phyloP scores from a whole-genome alignment of 495 filamentous ascomycete species.

The Melanomma pulvis-pyrius region DNA sequence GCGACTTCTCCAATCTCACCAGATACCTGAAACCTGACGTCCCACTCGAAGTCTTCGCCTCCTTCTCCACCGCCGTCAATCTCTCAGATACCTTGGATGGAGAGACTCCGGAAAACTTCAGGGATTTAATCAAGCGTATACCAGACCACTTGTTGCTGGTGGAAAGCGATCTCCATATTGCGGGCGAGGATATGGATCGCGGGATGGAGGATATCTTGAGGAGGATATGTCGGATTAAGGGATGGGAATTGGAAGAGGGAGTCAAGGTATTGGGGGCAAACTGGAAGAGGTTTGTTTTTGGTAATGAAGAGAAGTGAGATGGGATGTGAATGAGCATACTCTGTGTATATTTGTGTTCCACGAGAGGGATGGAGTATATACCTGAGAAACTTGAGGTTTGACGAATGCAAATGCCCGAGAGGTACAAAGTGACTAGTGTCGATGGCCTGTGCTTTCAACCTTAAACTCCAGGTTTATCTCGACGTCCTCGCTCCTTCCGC shows the following conservation, averaged over 20 bases:
- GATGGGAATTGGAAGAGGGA: conserved; percentile 75
- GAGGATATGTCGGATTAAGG: conserved; percentile 74
- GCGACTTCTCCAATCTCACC: conserved; percentile 70
- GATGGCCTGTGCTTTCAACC: no score
- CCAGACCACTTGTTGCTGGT: conserved; percentile 79
- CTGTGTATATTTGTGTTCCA: no score
- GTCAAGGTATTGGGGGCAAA: conserved; percentile 70
- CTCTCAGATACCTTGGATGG: conserved; percentile 54
- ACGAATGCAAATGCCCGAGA: no score
- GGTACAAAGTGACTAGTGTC: no score
- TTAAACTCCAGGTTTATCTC: no score
- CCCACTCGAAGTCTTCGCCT: conserved; percentile 81
- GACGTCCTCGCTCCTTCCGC: no score
- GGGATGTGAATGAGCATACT: no score
- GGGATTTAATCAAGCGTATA: conserved; percentile 69
- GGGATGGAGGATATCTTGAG: conserved; percentile 72
- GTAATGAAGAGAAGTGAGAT: no score
- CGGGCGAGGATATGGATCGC: conserved; percentile 80
- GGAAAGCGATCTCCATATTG: conserved; percentile 88
- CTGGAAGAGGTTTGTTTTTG: conserved; percentile 80
- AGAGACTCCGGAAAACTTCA: conserved; percentile 54
- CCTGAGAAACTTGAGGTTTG: no score
- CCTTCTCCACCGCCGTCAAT: conserved; percentile 85
- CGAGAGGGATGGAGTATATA: no score
- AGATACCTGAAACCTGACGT: conserved; percentile 77